Base-by-base conservation (phyloP, 805 yeast species). In the Citeromyces matritensis region DNA sequence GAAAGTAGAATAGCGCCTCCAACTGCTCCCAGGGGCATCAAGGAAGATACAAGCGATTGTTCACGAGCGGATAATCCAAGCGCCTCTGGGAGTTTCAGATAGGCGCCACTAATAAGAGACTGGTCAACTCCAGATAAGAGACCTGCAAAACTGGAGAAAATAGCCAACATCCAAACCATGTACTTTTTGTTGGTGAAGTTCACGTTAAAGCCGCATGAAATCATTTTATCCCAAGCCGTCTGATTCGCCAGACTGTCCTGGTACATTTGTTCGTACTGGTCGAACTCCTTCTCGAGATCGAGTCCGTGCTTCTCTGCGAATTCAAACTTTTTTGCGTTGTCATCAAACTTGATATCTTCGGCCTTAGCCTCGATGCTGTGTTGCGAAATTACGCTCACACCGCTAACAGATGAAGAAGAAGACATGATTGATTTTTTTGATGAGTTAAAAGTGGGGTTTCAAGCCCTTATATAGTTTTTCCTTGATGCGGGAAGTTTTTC, bases 1-100 rank as follows among this genome's bases (percentile, higher is more conserved):
- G 43, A 45, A 60, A 74, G 59, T 35, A 70, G 43, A 26, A 74
- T 53, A 35, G 77, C 66, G 30, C 83, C 82, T 19, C 65, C 63
- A 49, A 73, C 64, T 23, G 78, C 81, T 40, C 81, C 82, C 29
- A 74, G 50, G n/a, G 82, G 81, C 76, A 73, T 70, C 33, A 70
- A 57, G 19, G 76, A 57, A 25, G 70, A 60, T 12, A 73, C 65
- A 37, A 73, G 56, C 2, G 80, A 72, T 32, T 53, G 54, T 39
- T 73, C 58, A 38, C 57, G 52, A 4, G 53, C 35, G 12, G 55
- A 42, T 29, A 73, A 49, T 23, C 46, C 27, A 23, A 73, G 54
- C 15, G 56, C 59, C 2, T 47, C 46, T 10, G 52, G 55, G 63
- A 73, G 62, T 14, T 67, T 66, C 33, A 68, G 55, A 23, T 61